Percentiles rank a stretch among this genome's conserved stretches.
Conservation (phyloP, 2,329 filamentous ascomycete species). For the Phialemoniopsis sp. region DNA sequence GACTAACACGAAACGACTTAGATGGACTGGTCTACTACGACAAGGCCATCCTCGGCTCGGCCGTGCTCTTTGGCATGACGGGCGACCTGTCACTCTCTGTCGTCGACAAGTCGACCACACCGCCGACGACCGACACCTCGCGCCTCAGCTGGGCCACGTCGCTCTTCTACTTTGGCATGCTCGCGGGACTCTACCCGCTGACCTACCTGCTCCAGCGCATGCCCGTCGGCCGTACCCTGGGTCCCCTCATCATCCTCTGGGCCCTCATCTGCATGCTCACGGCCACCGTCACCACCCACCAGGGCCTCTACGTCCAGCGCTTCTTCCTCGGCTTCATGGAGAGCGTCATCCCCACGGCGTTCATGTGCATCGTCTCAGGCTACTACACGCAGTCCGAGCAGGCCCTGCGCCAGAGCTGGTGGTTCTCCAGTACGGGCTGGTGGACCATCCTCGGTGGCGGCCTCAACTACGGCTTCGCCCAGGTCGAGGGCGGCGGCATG, state of each 20-base stretch:
- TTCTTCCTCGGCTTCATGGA: constrained; percentile 63
- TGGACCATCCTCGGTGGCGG: constrained; percentile 60
- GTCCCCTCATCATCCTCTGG: constrained; percentile 62
- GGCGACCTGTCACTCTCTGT: constrained; percentile 58
- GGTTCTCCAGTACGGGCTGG: constrained; percentile 57
- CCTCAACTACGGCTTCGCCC: constrained; percentile 65
- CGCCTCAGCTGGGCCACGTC: constrained; percentile 74
- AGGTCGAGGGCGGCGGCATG: constrained; percentile 49
- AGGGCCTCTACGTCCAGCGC: constrained; percentile 54
- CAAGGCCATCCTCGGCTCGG: constrained; percentile 71
- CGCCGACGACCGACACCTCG: constrained; percentile 58
- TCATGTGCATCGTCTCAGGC: constrained; percentile 59
- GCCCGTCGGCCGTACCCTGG: constrained; percentile 59
- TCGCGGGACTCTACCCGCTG: constrained; percentile 70
- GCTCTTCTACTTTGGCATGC: constrained; percentile 77
- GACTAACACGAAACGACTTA: too few relatives aligned
- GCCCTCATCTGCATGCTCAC: constrained; percentile 58
- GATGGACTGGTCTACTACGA: constrained; percentile 69
- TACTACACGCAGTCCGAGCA: constrained; percentile 66
- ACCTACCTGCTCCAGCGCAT: constrained; percentile 67
- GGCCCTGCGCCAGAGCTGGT: constrained; percentile 60
- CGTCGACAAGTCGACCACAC: constrained; percentile 33
- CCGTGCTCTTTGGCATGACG: constrained; percentile 74
- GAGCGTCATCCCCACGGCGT: constrained; percentile 60
- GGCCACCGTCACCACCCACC: constrained; percentile 5